Base-by-base conservation (phyloP, 2,329 filamentous ascomycete species). In the Blastomyces parvus region DNA sequence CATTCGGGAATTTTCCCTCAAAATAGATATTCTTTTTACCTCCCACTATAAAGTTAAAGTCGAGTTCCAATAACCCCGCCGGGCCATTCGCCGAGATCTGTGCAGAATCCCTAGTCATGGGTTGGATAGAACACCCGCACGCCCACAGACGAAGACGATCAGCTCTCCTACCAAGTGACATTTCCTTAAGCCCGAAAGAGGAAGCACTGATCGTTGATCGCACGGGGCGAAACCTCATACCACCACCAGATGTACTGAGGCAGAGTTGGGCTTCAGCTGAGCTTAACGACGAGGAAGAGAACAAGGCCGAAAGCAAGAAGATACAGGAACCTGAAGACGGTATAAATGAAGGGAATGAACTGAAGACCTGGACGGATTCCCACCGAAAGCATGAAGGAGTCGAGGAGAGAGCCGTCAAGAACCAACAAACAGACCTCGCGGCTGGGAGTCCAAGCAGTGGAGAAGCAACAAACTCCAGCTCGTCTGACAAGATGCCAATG, bases 141-240 rank as follows among this genome's bases (percentile, higher is more conserved):
- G 17, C n/a, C 7, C 40, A 40, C n/a, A 44, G 36, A 48, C 22
- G 13, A 27, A 27, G 63, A 40, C 61, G 63, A 40, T 62, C 52
- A 27, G 63, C 63, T 22, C 60, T 64, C 19, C 46, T 64, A 19
- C 63, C 63, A 22, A 53, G 48, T 27, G 63, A 27, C 6, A n/a
- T 64, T 38, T 48, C 30, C 8, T 30, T 64, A 61, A 40, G 59
- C 3, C 60, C 60, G 8, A 42, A 62, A 40, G 63, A 64, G 36
- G 63, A 64, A 48, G 40, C 33, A 19, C 25, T 55, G 30, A 55
- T 64, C 8, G 52, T 60, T n/a, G 25, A 42, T 25, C 63, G 63
- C n/a, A 64, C 61, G 8, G 60, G 63, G 58, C 55, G 62, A n/a
- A 44, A 36, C 6, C 63, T 48, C 11, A 48, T 64, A 25, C 63